phyloP scores from a whole-genome alignment of 768 basidiomycete genomes.

The Rhizopogon salebrosus region DNA sequence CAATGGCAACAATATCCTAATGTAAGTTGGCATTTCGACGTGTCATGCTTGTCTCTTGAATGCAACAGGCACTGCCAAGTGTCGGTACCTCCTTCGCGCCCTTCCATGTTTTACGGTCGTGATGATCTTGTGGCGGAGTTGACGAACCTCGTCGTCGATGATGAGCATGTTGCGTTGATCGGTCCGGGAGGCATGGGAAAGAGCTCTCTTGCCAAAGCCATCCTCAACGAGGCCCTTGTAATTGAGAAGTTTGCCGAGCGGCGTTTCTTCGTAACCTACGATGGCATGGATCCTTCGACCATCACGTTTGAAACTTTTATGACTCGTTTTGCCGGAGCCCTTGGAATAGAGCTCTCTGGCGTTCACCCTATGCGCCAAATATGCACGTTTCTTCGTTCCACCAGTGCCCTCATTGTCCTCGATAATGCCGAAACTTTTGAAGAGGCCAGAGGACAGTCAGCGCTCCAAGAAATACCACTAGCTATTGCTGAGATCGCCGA shows the following conservation, averaged over 20 bases:
- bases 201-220: not conserved
- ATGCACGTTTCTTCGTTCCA: not conserved
- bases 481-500: not conserved
- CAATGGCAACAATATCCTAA: not conserved
- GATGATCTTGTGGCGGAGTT: not conserved
- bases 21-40: too few species aligned
- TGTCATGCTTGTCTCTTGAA: not conserved
- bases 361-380: not conserved
- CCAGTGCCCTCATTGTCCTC: not conserved
- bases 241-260: not conserved
- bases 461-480: not conserved
- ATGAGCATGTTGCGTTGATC: not conserved
- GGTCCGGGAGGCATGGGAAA: not conserved
- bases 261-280: not conserved
- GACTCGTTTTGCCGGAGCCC: not conserved
- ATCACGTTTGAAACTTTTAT: not conserved
- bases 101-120: too few species aligned
- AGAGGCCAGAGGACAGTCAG: not conserved
- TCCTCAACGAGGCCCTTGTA: not conserved
- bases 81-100: too few species aligned
- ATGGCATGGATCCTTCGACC: not conserved
- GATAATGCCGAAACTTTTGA: not conserved
- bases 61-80: not conserved
- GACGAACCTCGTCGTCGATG: not conserved
- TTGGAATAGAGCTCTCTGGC: not conserved